Conservation (phyloP, 306 rosid species). For the Prinsepia uniflora region DNA sequence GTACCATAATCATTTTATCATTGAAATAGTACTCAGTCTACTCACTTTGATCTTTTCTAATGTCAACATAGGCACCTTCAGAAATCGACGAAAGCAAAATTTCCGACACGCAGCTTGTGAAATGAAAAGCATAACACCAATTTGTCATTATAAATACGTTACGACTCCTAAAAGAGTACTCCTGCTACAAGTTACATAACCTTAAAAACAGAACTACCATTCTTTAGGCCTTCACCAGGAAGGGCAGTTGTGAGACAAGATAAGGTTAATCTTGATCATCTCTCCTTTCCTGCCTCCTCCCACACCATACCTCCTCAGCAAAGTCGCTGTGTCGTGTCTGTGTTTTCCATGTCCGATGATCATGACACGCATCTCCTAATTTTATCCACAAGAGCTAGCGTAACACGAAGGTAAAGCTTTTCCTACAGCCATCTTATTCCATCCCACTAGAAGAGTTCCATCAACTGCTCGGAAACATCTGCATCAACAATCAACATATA, state of each 20-base stretch:
- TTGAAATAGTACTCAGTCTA: too few relatives aligned
- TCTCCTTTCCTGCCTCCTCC: not conserved
- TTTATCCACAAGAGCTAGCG: not conserved
- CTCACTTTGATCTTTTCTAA: not conserved
- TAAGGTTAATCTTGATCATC: not conserved
- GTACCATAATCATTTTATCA: too few relatives aligned
- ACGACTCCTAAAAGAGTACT: not conserved
- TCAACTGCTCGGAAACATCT: constrained; percentile 87
- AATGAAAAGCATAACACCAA: not conserved
- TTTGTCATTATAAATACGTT: not conserved
- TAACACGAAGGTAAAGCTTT: not conserved
- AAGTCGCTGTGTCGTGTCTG: not conserved
- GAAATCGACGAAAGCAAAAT: not conserved
- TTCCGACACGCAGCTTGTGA: not conserved
- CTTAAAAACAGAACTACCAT: not conserved
- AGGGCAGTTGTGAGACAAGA: not conserved
- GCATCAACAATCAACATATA: constrained; percentile 33
- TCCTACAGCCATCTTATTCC: constrained; percentile 3
- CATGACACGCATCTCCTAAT: not conserved
- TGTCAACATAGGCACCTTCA: not conserved
- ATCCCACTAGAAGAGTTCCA: constrained; percentile 70
- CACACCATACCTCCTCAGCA: constrained; percentile 1
- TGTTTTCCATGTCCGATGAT: not conserved
- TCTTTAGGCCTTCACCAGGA: not conserved
- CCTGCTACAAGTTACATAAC: not conserved